Percentiles rank a stretch among this genome's conserved stretches.
Evolutionary conservation across 169 alveolate species (phyloP).

Genomic region (Miamiensis avidus): DNA sequence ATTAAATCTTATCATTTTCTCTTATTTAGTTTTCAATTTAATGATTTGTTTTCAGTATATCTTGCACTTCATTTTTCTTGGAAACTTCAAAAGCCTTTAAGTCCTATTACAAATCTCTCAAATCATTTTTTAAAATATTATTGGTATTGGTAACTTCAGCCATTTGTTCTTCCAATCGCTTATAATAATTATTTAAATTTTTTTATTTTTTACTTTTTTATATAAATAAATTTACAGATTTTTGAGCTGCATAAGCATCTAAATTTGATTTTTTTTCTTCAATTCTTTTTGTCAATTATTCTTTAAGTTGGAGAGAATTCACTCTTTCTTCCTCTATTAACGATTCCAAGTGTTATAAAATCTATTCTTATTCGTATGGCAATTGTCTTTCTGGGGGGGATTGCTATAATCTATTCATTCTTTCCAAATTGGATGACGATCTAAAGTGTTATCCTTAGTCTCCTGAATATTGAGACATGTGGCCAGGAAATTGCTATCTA

Average conservation of each 20-base stretch:
- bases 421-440: background rate
- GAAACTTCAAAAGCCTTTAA: slow-evolving; percentile 12
- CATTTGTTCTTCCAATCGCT: background rate
- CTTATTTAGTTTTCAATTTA: slow-evolving; percentile 9
- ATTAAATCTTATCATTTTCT: slow-evolving; percentile 9
- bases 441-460: background rate
- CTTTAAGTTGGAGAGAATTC: background rate
- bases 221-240: background rate
- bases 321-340: background rate
- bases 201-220: too few relatives aligned
- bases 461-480: background rate
- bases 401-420: background rate
- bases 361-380: background rate
- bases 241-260: background rate
- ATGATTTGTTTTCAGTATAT: background rate
- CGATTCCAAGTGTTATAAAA: background rate
- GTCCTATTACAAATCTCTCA: background rate
- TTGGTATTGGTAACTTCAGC: background rate
- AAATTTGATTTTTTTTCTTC: background rate
- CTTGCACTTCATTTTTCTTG: background rate
- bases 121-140: slow-evolving; percentile 5
- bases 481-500: too few relatives aligned
- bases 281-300: too few relatives aligned
- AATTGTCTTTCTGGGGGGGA: background rate
- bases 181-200: too few relatives aligned